A percentile compares a stretch with the other conserved stretches of the same genome.
These are phyloP conservation scores for Skeletonema potamos DNA, from an alignment of 108 stramenopile genomes.

Conservation along the genomic window DNA sequence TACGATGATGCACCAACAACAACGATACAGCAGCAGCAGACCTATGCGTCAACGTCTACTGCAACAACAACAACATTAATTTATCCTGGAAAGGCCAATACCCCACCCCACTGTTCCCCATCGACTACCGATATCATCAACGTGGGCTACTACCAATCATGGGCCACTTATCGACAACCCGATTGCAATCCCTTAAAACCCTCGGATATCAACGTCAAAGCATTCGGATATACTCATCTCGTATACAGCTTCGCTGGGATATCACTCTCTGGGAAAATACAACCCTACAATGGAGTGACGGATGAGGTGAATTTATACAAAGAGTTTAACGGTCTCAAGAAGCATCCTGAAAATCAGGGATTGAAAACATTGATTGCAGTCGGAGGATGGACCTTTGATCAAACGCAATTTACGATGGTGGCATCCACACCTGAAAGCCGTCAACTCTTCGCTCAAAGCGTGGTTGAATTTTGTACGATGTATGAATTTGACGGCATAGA, in stretches of 20 bases:
- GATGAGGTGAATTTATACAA: slow-evolving; percentile 23
- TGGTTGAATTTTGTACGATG: slow-evolving; percentile 9
- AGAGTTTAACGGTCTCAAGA: slow-evolving; percentile 33
- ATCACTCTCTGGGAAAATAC: slow-evolving; percentile 3
- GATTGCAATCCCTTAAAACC: slow-evolving; percentile 13
- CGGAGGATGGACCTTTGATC: slow-evolving; percentile 46
- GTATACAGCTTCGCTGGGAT: slow-evolving; percentile 40
- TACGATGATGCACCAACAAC: not conserved
- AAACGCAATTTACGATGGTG: slow-evolving; percentile 15
- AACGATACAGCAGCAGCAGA: not conserved
- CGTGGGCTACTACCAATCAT: slow-evolving; percentile 25
- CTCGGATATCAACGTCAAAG: slow-evolving; percentile 8
- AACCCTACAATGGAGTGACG: slow-evolving; percentile 31
- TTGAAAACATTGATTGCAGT: slow-evolving; percentile 32
- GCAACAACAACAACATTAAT: not conserved
- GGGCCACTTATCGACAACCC: slow-evolving; percentile 12
- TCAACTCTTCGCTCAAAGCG: slow-evolving; percentile 12
- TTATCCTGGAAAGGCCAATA: not conserved
- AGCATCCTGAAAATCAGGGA: not conserved
- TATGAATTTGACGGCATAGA: slow-evolving; percentile 41
- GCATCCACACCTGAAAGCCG: slow-evolving; percentile 10
- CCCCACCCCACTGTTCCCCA: not conserved
- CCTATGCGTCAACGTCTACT: not conserved
- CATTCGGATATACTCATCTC: slow-evolving; percentile 31
- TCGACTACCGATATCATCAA: slow-evolving; percentile 15